Percentiles rank a stretch among this genome's conserved stretches.
These are phyloP conservation scores for Drechmeria coniospora DNA, from an alignment of 2,329 filamentous ascomycete genomes.

Conservation along the genomic window DNA sequence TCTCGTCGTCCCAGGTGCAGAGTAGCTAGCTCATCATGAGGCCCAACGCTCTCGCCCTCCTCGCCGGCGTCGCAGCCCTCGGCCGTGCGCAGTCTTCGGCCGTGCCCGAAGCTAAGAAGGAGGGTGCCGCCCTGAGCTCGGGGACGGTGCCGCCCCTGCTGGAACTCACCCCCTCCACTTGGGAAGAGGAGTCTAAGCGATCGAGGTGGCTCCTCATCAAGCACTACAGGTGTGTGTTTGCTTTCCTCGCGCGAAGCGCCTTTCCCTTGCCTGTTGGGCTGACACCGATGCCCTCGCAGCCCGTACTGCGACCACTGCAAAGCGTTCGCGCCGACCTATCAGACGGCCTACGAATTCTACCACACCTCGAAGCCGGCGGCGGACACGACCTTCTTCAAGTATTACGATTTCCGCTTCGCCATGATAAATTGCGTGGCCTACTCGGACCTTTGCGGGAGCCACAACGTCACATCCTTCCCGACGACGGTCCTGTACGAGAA, in stretches of 20 bases:
- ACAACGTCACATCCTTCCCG: constrained; percentile 57
- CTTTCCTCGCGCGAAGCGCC: not conserved
- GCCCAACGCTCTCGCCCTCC: constrained; percentile 24
- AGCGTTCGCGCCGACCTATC: constrained; percentile 67
- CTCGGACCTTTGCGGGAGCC: constrained; percentile 57
- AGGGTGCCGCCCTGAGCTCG: constrained; percentile 48
- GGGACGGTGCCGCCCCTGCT: constrained; percentile 49
- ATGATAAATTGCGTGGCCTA: constrained; percentile 74
- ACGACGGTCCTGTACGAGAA: constrained; percentile 69
- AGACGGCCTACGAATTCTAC: constrained; percentile 92
- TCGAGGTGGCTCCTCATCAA: constrained; percentile 41
- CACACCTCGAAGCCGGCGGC: constrained; percentile 63
- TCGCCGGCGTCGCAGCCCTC: constrained; percentile 25
- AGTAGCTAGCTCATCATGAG: constrained; percentile 15
- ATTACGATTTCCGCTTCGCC: constrained; percentile 82
- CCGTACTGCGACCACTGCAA: constrained; percentile 59
- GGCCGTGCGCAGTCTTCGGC: constrained; percentile 14
- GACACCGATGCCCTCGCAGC: constrained; percentile 20
- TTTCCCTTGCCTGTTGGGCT: constrained; percentile 6
- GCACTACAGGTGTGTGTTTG: constrained; percentile 53
- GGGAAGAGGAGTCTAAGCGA: constrained; percentile 39
- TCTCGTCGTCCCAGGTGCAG: too few relatives aligned
- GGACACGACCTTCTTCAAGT: constrained; percentile 52
- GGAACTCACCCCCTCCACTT: constrained; percentile 41
- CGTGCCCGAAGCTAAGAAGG: constrained; percentile 20